Evolutionary conservation across 331 rosid species (phyloP).

Genomic region (Acacia concinna): DNA sequence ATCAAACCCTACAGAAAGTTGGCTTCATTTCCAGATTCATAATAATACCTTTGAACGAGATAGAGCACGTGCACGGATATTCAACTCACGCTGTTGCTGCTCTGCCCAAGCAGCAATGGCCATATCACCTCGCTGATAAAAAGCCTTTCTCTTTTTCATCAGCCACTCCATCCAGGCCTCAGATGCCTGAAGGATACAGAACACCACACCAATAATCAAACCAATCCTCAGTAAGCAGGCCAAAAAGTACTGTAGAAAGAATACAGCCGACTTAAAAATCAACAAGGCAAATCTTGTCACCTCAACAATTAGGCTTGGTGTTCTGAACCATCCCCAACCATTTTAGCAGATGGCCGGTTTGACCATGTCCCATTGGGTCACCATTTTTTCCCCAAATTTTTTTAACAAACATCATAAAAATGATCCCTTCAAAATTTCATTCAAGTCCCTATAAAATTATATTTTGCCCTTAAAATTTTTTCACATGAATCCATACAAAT

Average conservation of each 20-base stretch:
- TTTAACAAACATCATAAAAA: not conserved
- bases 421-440: not conserved
- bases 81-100: conserved; percentile 88
- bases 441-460: not conserved
- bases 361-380: not conserved
- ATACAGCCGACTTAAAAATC: not conserved
- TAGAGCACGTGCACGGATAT: conserved; percentile 82
- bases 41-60: conserved; percentile 83
- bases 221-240: not conserved
- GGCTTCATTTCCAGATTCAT: conserved; percentile 22
- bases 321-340: not conserved
- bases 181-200: conserved; percentile 70
- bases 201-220: conserved; percentile 11
- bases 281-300: not conserved
- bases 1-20: conserved; percentile 25
- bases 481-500: not conserved
- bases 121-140: conserved; percentile 95
- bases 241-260: not conserved
- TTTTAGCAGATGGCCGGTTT: not conserved
- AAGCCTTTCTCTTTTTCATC: conserved; percentile 86
- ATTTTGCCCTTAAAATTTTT: not conserved
- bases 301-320: not conserved
- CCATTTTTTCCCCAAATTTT: not conserved
- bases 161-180: conserved; percentile 99
- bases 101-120: conserved; percentile 99